Evolutionary conservation across 768 basidiomycete genomes (phyloP).

Genomic region (Cytidiella melzeri): DNA sequence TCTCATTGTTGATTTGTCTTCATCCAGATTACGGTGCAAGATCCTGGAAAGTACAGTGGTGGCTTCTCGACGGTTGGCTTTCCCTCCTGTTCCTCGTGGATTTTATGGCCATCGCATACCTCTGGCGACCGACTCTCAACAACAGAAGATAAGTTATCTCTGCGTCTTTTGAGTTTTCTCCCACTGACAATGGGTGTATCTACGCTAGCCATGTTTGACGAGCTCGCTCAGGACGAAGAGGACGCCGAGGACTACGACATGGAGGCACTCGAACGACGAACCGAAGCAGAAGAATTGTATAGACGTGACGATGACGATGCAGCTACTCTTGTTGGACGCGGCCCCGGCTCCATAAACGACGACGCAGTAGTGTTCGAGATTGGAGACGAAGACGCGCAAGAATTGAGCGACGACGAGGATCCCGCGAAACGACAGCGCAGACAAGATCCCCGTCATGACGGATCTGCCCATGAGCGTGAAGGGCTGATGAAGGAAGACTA

Average conservation of each 20-base stretch:
- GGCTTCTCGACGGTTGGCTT: conserved; percentile 93
- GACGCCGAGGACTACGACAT: conserved; percentile 92
- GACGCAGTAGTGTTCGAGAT: conserved; percentile 87
- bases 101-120: conserved; percentile 75
- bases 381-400: conserved; percentile 70
- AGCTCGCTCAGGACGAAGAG: conserved; percentile 90
- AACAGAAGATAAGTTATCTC: conserved; percentile 69
- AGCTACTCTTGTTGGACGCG: conserved; percentile 62
- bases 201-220: conserved; percentile 93
- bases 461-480: conserved; percentile 52
- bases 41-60: conserved; percentile 90
- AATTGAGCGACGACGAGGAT: conserved; percentile 57
- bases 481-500: conserved; percentile 50
- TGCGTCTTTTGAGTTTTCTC: conserved; percentile 2
- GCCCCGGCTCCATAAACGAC: conserved; percentile 43
- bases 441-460: conserved; percentile 31
- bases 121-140: conserved; percentile 91
- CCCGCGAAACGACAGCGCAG: conserved; percentile 43
- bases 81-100: conserved; percentile 80
- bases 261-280: conserved; percentile 61
- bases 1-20: no score
- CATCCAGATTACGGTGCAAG: conserved; percentile 88
- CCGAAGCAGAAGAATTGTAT: conserved; percentile 27
- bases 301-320: conserved; percentile 51
- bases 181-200: conserved; percentile 29